Percentiles rank a stretch among this genome's conserved stretches.
These are phyloP conservation scores for Botrytis medusae DNA, from an alignment of 2,329 filamentous ascomycete genomes.

Conservation along the genomic window DNA sequence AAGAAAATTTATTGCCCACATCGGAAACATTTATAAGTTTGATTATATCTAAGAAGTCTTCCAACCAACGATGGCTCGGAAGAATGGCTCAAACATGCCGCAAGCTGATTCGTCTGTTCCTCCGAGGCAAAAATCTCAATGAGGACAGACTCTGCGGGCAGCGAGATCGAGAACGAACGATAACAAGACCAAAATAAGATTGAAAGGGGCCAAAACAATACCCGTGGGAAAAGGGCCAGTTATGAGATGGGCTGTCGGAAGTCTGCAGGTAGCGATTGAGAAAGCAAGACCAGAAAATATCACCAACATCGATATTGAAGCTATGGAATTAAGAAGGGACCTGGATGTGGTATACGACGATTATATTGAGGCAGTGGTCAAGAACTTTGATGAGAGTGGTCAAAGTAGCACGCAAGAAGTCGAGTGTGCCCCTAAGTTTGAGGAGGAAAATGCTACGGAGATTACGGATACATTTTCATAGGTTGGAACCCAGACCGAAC, in stretches of 20 bases:
- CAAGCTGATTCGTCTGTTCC: neutral
- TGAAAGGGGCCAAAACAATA: neutral
- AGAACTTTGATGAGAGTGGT: neutral
- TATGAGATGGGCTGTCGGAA: neutral
- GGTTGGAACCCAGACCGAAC: neutral
- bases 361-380: rapidly evolving
- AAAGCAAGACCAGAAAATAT: neutral
- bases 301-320: neutral
- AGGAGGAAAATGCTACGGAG: neutral
- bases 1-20: neutral
- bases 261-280: neutral
- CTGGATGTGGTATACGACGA: neutral
- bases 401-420: neutral
- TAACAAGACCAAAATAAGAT: neutral
- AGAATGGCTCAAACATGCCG: neutral
- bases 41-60: rapidly evolving
- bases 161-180: no score
- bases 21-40: neutral
- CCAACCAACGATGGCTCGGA: neutral
- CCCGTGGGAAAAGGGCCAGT: neutral
- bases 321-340: no score
- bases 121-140: neutral
- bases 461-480: neutral
- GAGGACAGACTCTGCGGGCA: neutral
- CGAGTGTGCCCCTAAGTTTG: neutral